A percentile compares a stretch with the other conserved stretches of the same genome.
Evolutionary conservation across 805 yeast species (phyloP).

Genomic region (Lachancea thermotolerans): DNA sequence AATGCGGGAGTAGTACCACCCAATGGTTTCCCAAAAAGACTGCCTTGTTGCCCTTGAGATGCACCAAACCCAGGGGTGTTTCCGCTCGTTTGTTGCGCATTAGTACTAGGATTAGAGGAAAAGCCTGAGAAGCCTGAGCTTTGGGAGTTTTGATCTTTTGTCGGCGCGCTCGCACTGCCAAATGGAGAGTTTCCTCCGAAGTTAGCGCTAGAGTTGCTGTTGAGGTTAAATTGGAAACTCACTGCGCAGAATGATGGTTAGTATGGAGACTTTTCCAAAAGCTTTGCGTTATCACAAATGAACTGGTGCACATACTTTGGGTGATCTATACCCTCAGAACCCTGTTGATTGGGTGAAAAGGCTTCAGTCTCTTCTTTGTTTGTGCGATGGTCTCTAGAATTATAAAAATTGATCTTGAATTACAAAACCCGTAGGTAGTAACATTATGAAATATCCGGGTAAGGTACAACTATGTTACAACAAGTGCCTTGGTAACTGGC

Average conservation of each 20-base stretch:
- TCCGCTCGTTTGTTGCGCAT: not conserved
- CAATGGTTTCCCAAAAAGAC: slow-evolving; percentile 3
- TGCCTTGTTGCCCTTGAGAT: not conserved
- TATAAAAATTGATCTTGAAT: no score
- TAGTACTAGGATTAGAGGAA: not conserved
- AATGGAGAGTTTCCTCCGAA: not conserved
- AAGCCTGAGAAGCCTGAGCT: slow-evolving; percentile 5
- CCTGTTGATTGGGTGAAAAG: not conserved
- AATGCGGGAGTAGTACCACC: not conserved
- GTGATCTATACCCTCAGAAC: not conserved
- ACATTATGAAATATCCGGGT: no score
- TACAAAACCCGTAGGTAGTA: no score
- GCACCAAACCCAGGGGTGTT: not conserved
- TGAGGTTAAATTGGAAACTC: slow-evolving; percentile 7
- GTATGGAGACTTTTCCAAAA: not conserved
- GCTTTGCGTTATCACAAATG: not conserved
- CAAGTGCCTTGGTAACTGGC: no score
- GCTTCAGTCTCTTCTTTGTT: not conserved
- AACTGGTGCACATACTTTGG: not conserved
- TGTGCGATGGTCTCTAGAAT: not conserved
- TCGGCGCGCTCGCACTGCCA: slow-evolving; percentile 2
- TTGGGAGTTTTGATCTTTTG: not conserved
- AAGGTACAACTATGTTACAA: no score
- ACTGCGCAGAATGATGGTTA: slow-evolving; percentile 1
- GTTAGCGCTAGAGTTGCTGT: slow-evolving; percentile 2